Evolutionary conservation across 2,329 filamentous ascomycete species (phyloP).

Genomic region (Nemania bipapillata): DNA sequence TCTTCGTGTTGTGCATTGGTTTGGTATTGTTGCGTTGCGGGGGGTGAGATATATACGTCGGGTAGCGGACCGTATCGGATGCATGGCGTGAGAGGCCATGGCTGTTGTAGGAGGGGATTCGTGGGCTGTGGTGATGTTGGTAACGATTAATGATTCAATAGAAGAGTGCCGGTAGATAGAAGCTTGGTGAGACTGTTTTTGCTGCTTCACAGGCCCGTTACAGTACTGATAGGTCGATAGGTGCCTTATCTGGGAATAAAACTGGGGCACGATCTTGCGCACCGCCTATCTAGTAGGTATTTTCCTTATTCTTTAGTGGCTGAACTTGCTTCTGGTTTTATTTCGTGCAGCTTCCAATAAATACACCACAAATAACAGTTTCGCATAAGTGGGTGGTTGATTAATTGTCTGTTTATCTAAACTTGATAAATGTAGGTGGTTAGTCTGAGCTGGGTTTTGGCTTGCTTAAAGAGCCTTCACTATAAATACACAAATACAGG

Average conservation of each 20-base stretch:
- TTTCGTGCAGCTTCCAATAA: neutral
- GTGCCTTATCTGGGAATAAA: neutral
- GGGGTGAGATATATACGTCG: conserved; percentile 20
- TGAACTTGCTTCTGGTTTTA: neutral
- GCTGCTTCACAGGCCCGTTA: neutral
- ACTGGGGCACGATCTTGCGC: neutral
- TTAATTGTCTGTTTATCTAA: neutral
- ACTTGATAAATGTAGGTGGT: neutral
- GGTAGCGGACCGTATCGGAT: conserved; percentile 41
- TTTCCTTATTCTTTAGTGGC: neutral
- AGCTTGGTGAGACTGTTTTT: conserved; percentile 4
- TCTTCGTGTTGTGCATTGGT: conserved; percentile 15
- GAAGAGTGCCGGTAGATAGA: neutral
- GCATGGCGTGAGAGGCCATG: conserved; percentile 44
- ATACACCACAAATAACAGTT: neutral
- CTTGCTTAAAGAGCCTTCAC: neutral
- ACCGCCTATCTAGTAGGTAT: too few species aligned
- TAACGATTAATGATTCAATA: neutral
- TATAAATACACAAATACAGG: conserved; percentile 20
- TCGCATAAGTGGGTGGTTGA: neutral
- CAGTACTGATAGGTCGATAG: neutral
- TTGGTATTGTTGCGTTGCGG: conserved; percentile 19
- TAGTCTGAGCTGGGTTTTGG: neutral
- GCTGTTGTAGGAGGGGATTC: neutral
- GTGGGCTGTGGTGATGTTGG: conserved; percentile 23